Base-by-base conservation (phyloP, 2,329 filamentous ascomycete species). In the Neocatenulostroma microsporum region DNA sequence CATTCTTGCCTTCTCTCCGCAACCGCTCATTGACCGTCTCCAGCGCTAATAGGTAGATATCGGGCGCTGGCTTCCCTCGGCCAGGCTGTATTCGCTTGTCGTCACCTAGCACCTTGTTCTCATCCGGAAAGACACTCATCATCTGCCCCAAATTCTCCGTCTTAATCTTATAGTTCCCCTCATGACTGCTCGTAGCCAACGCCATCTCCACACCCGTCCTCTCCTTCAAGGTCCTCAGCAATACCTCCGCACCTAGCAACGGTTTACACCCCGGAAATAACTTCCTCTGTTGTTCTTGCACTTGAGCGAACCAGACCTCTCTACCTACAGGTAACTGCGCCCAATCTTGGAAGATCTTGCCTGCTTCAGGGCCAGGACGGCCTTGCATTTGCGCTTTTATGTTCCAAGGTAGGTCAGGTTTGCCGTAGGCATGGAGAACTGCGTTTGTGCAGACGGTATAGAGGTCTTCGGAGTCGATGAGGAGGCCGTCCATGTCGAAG, bases 401-500 rank as follows among this genome's bases (percentile, higher is more conserved):
- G 43, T 76, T 78, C 91, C 91, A 96, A 1, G 91, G 89, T n/a
- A 96, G 69, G 11, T 67, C 60, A 1, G 84, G 82, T 33, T 77
- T 78, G 53, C 72, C 74, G 62, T 91, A 85, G 56, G 82, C 78
- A 39, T 72, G 69, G 25, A 98, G 79, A 24, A 96, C 74, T 17
- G 77, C 69, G 64, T 98, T 95, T 42, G 87, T 82, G 62, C 84
- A 82, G 18, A 75, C 59, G 0, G 86, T 91, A 69, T 96, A 96
- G 40, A 78, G 68, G 56, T 96, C 91, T 68, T 96, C 91, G 21
- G 84, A 87, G 63, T 96, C 80, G 57, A 98, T 83, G 14, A 98
- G 76, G 23, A 98, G 80, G 42, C 91, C 91, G 63, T 98, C 91
- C 88, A 96, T 95, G 69, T 98, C 91, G 62, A 98, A 96, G 47